Evolutionary conservation across 2,329 filamentous ascomycete species (phyloP), one percentile per base, ranked within the genome.

Genomic region (Xylariaceae sp.): DNA sequence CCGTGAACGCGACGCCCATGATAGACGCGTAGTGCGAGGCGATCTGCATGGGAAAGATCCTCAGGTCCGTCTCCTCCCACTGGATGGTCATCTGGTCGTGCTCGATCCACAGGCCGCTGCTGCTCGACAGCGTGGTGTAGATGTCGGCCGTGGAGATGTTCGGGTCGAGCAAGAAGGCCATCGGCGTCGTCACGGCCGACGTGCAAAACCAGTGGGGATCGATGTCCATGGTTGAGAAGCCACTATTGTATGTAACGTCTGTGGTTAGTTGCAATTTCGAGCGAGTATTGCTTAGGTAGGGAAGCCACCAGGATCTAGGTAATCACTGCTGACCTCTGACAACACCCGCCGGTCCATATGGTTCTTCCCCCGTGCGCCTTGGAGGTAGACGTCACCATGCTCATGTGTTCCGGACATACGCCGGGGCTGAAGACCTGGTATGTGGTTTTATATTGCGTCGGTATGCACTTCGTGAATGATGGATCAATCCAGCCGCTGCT

Each of bases 401-500:
- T 59, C 68, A 71, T 69, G 26, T 67, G 60, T 5, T 52, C 37
- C 1, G 68, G 70, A 40, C 70, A 71, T 3, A 71, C 57, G 2
- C 68, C 70, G 3, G 67, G 67, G 20, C 68, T 71, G 42, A 70
- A 67, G 7, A 64, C 70, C 14, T 68, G 66, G 46, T 61, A 63
- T 1, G 49, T 40, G 19, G 46, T 51, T 1, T 62, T 64, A 53
- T 70, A 70, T 44, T 71, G 65, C 1, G 57, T 60, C 5, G 69
- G 69, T 1, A 67, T 59, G 48, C 68, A 71, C 50, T 60, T 45
- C 20, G 65, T 66, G 52, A 70, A 71, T 0, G 63, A 69, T 20
- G 66, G 68, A 19, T 71, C 67, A 40, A 65, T 52, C 69, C 68
- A 71, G n/a, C 68, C 70, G 45, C 69, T 70, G 41, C 59, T 64